phyloP scores from a whole-genome alignment of 1,284 basidiomycete genomes.

The Tilletia indica region DNA sequence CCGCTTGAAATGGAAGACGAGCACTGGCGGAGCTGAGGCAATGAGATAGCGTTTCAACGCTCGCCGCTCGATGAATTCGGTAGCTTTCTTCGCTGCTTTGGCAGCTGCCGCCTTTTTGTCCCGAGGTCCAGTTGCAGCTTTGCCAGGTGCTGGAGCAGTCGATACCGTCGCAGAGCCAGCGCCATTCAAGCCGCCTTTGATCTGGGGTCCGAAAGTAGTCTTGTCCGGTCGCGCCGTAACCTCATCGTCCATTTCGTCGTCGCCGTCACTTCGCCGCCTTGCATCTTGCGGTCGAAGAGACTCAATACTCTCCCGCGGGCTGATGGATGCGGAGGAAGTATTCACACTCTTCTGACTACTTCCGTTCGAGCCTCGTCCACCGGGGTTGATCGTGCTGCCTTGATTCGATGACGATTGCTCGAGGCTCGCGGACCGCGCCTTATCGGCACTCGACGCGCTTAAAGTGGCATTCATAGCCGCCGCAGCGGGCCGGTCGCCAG shows the following conservation, averaged over 20 bases:
- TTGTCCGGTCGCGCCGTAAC: too few species aligned
- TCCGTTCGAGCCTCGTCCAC: not conserved
- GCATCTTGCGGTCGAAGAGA: not conserved
- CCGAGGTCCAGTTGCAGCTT: constrained; percentile 2
- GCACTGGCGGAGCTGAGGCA: constrained; percentile 76
- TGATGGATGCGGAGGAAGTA: not conserved
- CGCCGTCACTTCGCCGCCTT: too few species aligned
- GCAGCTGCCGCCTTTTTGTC: constrained; percentile 26
- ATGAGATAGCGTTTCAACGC: constrained; percentile 93
- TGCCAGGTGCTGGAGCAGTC: not conserved
- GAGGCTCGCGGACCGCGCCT: too few species aligned
- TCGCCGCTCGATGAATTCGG: constrained; percentile 65
- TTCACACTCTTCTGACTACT: not conserved
- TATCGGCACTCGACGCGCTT: too few species aligned
- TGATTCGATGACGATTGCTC: too few species aligned
- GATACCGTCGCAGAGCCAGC: not conserved
- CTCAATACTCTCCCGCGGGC: constrained; percentile 1
- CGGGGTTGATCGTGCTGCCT: too few species aligned
- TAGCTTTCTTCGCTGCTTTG: constrained; percentile 18
- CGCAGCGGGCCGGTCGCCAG: too few species aligned
- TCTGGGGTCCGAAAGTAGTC: too few species aligned
- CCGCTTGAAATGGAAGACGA: constrained; percentile 88
- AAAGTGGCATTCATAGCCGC: too few species aligned
- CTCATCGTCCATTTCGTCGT: too few species aligned
- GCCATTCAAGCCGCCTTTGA: too few species aligned